These are phyloP conservation scores for Aureobasidium lini DNA, from an alignment of 2,329 filamentous ascomycete species.

Conservation along the genomic window DNA sequence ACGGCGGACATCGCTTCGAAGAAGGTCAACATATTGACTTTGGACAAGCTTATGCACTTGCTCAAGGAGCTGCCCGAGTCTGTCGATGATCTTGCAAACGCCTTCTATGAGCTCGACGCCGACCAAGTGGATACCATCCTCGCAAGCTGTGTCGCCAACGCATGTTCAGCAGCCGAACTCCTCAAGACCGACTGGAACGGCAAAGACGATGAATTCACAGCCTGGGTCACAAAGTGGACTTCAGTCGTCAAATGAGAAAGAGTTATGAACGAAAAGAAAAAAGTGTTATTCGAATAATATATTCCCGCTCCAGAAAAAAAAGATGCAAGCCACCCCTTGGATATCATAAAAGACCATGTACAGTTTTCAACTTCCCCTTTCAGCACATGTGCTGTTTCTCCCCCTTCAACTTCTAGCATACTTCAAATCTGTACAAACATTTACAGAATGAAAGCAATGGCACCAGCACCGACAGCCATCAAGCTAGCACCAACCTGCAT, in stretches of 20 bases:
- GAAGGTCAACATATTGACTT: slow-evolving; percentile 23
- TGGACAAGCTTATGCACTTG: slow-evolving; percentile 50
- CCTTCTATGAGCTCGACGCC: slow-evolving; percentile 64
- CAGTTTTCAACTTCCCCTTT: neutral
- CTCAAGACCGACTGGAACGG: slow-evolving; percentile 56
- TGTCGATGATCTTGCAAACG: slow-evolving; percentile 62
- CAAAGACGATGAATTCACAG: slow-evolving; percentile 65
- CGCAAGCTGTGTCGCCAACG: slow-evolving; percentile 53
- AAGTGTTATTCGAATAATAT: neutral
- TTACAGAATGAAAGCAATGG: slow-evolving; percentile 6
- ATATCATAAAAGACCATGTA: slow-evolving; percentile 1
- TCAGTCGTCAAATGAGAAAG: slow-evolving; percentile 21
- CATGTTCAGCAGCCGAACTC: slow-evolving; percentile 49
- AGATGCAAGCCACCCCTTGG: neutral
- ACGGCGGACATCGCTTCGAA: slow-evolving; percentile 32
- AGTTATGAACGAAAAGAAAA: neutral
- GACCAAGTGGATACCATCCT: slow-evolving; percentile 52
- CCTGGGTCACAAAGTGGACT: slow-evolving; percentile 60
- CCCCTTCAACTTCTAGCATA: neutral
- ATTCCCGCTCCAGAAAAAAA: neutral
- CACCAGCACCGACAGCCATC: slow-evolving; percentile 7
- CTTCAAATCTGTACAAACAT: neutral
- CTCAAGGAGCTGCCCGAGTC: slow-evolving; percentile 57
- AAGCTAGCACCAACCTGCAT: slow-evolving; percentile 11
- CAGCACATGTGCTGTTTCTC: neutral